Evolutionary conservation across 139 green algal species (phyloP).

Genomic region (Parachlorella kessleri): DNA sequence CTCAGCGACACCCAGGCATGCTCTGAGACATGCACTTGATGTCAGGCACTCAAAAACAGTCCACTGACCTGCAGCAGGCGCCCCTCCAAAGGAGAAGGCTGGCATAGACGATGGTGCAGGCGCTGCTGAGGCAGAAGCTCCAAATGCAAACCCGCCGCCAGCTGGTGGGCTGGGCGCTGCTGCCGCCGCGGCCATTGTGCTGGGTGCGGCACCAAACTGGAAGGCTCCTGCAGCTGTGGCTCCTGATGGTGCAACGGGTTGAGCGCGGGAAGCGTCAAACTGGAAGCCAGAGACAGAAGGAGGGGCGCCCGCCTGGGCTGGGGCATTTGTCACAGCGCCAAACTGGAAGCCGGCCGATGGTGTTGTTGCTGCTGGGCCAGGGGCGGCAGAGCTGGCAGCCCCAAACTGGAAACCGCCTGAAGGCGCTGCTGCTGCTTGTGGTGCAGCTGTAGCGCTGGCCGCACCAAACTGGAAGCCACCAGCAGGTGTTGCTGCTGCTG

Average conservation of each 20-base stretch:
- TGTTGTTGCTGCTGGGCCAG: no score
- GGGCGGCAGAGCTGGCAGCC: no score
- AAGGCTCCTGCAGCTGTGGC: not conserved
- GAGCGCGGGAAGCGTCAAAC: not conserved
- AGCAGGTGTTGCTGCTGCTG: not conserved
- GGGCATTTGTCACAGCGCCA: not conserved
- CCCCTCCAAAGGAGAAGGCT: not conserved
- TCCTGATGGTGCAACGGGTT: not conserved
- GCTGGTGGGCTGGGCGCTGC: not conserved
- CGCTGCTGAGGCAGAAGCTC: not conserved
- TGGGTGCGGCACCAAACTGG: not conserved
- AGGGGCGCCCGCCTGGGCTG: no score
- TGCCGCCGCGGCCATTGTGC: not conserved
- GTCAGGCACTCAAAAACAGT: no score
- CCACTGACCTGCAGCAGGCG: no score
- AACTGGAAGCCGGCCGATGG: not conserved
- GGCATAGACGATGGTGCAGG: not conserved
- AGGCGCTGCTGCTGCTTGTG: not conserved
- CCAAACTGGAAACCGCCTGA: no score
- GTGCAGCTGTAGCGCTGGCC: not conserved
- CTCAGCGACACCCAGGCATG: no score
- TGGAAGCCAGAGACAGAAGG: not conserved
- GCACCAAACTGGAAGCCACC: not conserved
- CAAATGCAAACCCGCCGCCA: conserved; percentile 12
- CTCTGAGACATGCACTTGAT: no score